phyloP scores from a whole-genome alignment of 208 protist genomes.

The Sergeia podlipaevii region DNA sequence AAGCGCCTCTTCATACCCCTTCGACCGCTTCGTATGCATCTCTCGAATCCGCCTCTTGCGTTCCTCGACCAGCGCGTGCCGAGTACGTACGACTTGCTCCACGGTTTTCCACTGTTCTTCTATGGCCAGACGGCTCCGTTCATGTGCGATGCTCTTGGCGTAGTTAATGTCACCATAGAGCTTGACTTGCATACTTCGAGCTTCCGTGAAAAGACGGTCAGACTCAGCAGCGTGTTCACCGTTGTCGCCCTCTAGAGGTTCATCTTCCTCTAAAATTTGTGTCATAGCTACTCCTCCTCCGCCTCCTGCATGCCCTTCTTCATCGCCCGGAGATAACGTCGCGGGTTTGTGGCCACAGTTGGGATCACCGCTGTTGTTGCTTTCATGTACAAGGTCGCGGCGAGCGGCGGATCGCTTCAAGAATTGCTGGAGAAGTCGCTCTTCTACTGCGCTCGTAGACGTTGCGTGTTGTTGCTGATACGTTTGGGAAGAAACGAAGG shows the following conservation, averaged over 20 bases:
- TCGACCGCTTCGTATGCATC: constrained; percentile 18
- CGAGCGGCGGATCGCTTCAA: not conserved
- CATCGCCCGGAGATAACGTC: too few relatives aligned
- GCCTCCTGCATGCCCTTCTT: not conserved
- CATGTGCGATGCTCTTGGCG: constrained; percentile 32
- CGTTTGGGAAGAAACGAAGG: too few relatives aligned
- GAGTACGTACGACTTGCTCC: constrained; percentile 56
- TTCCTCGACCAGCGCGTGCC: constrained; percentile 43
- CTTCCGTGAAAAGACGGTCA: too few relatives aligned
- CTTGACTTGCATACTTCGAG: too few relatives aligned
- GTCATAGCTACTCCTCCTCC: not conserved
- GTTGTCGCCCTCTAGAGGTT: not conserved
- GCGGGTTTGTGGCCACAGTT: not conserved
- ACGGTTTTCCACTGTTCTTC: constrained; percentile 58
- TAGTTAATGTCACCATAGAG: constrained; percentile 53
- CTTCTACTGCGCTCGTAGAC: too few relatives aligned
- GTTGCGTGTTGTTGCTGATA: too few relatives aligned
- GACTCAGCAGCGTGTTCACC: too few relatives aligned
- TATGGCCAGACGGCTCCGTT: constrained; percentile 35
- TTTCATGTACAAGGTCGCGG: not conserved
- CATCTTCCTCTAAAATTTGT: not conserved
- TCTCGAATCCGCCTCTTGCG: constrained; percentile 38
- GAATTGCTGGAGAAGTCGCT: constrained; percentile 14
- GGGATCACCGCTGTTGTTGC: not conserved
- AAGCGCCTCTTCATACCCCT: constrained; percentile 44